phyloP scores from a whole-genome alignment of 176 grass and related monocot species.

The Avena eriantha region DNA sequence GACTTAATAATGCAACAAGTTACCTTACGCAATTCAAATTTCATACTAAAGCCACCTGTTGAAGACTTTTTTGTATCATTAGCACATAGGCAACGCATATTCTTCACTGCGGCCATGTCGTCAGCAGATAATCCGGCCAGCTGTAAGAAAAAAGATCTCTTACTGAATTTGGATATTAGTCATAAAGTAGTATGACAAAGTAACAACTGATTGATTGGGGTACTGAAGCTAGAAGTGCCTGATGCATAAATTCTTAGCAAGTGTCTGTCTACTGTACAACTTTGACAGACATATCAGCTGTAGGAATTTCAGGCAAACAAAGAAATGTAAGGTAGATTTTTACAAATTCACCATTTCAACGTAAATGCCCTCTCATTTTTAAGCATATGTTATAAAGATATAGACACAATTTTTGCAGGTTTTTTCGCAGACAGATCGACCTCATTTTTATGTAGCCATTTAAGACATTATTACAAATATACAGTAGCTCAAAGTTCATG shows the following conservation, averaged over 20 bases:
- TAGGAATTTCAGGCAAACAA: not conserved
- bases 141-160: conserved; percentile 50
- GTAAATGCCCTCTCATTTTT: not conserved
- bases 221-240: not conserved
- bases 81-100: conserved; percentile 68
- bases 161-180: not conserved
- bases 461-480: not conserved
- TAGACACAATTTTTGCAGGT: not conserved
- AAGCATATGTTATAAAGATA: no score
- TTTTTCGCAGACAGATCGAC: not conserved
- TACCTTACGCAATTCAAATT: conserved; percentile 86
- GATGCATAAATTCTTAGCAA: not conserved
- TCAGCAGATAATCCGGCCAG: conserved; percentile 73
- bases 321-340: not conserved
- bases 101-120: conserved; percentile 77
- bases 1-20: conserved; percentile 12
- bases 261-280: not conserved
- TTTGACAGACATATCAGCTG: not conserved
- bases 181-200: not conserved
- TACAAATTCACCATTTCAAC: conserved; percentile 24
- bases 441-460: not conserved
- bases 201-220: not conserved
- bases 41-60: conserved; percentile 64
- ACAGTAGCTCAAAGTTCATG: not conserved
- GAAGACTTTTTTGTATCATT: conserved; percentile 73